Conservation (phyloP, 2,329 filamentous ascomycete species). For the Geosmithia flava region DNA sequence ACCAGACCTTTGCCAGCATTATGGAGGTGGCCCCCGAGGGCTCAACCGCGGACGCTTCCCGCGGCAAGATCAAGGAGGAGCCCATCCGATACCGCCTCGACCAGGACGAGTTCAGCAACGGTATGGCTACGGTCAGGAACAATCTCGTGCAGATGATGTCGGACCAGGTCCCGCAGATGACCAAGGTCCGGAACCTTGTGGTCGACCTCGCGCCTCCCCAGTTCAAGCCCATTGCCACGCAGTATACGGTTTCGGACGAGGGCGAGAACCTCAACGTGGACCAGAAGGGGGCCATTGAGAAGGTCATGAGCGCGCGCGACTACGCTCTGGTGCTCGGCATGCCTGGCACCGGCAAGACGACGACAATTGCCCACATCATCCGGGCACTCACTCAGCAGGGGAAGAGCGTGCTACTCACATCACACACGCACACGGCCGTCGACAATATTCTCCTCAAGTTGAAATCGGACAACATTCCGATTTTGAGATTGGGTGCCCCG, state of each 20-base stretch:
- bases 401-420: conserved; percentile 86
- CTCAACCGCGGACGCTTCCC: conserved; percentile 34
- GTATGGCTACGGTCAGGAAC: conserved; percentile 89
- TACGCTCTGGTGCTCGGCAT: conserved; percentile 97
- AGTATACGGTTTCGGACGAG: conserved; percentile 44
- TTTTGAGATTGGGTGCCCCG: conserved; percentile 73
- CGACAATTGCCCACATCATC: conserved; percentile 96
- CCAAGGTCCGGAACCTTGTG: conserved; percentile 65
- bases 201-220: conserved; percentile 62
- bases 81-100: conserved; percentile 72
- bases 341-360: conserved; percentile 97
- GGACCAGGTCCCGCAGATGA: conserved; percentile 56
- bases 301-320: conserved; percentile 90
- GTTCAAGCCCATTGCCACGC: conserved; percentile 57
- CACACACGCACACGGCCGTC: conserved; percentile 93
- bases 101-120: conserved; percentile 97
- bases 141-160: conserved; percentile 91
- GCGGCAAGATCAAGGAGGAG: conserved; percentile 36
- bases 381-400: conserved; percentile 76
- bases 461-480: conserved; percentile 60
- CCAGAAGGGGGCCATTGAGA: conserved; percentile 75
- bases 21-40: conserved; percentile 65
- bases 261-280: conserved; percentile 70
- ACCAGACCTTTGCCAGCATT: conserved; percentile 82
- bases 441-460: conserved; percentile 97